Evolutionary conservation across 495 filamentous ascomycete species (phyloP).

Genomic region (Tuber indicum): DNA sequence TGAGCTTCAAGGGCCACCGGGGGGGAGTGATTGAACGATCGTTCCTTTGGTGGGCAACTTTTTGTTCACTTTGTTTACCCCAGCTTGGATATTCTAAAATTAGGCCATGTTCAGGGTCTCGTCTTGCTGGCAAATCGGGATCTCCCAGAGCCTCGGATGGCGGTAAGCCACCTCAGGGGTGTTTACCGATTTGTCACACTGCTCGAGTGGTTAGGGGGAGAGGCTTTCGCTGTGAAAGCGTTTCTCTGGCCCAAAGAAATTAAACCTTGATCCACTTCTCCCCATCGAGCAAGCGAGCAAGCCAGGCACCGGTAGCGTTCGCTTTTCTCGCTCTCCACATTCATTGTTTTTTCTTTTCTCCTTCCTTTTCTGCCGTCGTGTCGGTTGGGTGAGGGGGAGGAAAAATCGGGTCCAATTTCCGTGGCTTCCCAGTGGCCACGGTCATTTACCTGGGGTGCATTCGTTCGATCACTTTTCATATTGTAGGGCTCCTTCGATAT

Average conservation of each 20-base stretch:
- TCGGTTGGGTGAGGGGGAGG: background rate
- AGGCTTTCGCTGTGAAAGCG: background rate
- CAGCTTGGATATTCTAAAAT: background rate
- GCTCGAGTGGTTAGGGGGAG: background rate
- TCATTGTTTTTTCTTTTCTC: background rate
- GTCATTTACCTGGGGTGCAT: background rate
- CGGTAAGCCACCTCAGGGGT: constrained; percentile 2
- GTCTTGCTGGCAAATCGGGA: background rate
- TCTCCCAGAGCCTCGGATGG: background rate
- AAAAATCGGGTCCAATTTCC: background rate
- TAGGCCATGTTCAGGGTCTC: background rate
- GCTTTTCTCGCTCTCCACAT: background rate
- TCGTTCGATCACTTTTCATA: background rate
- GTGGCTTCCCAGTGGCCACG: background rate
- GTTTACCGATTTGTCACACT: background rate
- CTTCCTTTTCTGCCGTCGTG: background rate
- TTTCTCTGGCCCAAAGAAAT: background rate
- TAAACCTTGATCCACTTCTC: background rate
- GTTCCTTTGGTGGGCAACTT: background rate
- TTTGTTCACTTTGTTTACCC: background rate
- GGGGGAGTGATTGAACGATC: background rate
- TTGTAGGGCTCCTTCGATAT: constrained; percentile 1
- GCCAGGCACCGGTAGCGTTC: background rate
- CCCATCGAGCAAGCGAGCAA: background rate
- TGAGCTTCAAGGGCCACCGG: background rate